Conservation (phyloP, 257 asterid genomes). For the Ajuga chamaepitys region DNA sequence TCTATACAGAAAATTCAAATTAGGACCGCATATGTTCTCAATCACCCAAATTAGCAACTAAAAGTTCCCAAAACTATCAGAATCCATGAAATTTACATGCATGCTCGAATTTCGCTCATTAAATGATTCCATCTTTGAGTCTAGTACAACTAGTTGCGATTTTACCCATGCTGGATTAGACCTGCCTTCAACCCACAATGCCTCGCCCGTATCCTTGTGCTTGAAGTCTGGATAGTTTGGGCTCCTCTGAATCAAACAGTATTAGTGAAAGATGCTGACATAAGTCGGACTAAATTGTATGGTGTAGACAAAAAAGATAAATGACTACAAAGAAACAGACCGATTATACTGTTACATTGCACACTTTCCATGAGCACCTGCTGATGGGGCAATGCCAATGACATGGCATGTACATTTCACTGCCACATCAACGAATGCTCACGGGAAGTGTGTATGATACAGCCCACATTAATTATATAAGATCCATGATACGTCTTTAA, state of each 20-base stretch:
- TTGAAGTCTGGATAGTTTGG: conserved; percentile 96
- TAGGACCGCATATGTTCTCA: neutral
- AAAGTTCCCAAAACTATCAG: conserved; percentile 48
- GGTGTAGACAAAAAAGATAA: neutral
- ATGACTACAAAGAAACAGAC: no score
- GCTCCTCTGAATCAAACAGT: conserved; percentile 51
- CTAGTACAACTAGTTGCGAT: conserved; percentile 80
- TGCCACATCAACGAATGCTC: no score
- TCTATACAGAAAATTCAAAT: conserved; percentile 5
- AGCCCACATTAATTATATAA: no score
- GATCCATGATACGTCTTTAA: no score
- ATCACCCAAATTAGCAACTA: conserved; percentile 22
- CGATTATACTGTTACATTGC: no score
- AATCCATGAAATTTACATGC: conserved; percentile 40
- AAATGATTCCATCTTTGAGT: conserved; percentile 65
- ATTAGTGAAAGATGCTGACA: neutral
- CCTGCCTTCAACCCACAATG: conserved; percentile 89
- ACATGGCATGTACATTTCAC: no score
- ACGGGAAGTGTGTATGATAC: no score
- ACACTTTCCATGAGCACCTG: no score
- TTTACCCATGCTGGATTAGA: conserved; percentile 86
- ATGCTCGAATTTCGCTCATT: conserved; percentile 48
- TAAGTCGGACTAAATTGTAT: neutral
- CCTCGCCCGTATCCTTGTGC: conserved; percentile 95
- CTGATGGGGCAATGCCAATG: no score